Base-by-base conservation (phyloP, 352 stramenopile species). In the Phytophthora nicotianae region DNA sequence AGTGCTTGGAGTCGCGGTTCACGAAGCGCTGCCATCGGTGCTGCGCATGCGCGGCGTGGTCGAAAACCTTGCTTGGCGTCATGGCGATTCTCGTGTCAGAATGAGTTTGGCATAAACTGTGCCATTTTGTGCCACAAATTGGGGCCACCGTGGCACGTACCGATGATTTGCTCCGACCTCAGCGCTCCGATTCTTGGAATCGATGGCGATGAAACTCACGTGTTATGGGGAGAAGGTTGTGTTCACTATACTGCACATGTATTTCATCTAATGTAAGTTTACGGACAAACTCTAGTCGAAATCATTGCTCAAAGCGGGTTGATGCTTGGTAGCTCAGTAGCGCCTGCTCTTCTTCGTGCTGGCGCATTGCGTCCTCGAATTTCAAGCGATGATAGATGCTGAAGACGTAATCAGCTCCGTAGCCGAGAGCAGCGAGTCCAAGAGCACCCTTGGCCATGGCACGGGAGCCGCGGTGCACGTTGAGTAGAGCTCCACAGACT, bases 401-500 rank as follows among this genome's bases (percentile, higher is more conserved):
- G 20, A 71, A 68, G 4, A 68, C 59, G 45, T 73, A 70, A 59
- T 89, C 79, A 5, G 68, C 66, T 14, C 67, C 65, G 20, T 73
- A 73, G 6, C 76, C 73, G 8, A 89, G 24, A 1, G 65, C 72
- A 3, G 76, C 55, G 23, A 81, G 79, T 13, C 62, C 70, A 7
- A 77, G 5, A 5, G 64, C 77, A 11, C 67, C 74, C 50, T 72
- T 74, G 16, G 55, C 68, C 67, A 86, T 86, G 1, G 68, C 64
- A 2, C 74, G 62, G n/a, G 73, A 64, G 0, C 77, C 76, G 2
- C 62, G 58, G n/a, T 76, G 76, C 16, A 69, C 47, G 37, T 80
- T 80, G 42, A 89, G 50, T 35, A 86, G 47, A 16, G 63, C 75
- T 6, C 66, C 75, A 19, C 77, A 81, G 10, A 89, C 50, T 5